phyloP scores from a whole-genome alignment of 345 rosid species.

The Psidium friedrichsthalianum region DNA sequence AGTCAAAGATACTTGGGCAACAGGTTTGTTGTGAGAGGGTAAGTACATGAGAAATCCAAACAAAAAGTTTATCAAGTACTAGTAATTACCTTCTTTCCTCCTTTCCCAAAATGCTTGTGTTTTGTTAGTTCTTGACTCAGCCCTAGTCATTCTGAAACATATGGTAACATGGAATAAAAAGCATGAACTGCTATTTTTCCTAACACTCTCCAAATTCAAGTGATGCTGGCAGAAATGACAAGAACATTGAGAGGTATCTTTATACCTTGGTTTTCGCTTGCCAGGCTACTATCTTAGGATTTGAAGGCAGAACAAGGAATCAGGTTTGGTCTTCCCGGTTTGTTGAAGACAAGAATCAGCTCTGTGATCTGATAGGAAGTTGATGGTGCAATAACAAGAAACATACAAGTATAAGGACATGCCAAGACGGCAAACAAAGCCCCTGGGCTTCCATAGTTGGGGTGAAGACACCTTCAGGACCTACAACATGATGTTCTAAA shows the following conservation, averaged over 20 bases:
- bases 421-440: neutral
- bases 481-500: neutral
- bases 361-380: neutral
- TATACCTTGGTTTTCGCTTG: neutral
- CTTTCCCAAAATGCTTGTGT: neutral
- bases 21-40: neutral
- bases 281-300: no score
- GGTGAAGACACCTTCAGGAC: neutral
- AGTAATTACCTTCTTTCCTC: neutral
- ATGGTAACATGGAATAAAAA: neutral
- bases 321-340: neutral
- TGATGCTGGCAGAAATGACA: neutral
- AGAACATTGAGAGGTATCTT: neutral
- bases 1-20: neutral
- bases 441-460: neutral
- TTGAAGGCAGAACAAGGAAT: no score
- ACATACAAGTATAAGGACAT: neutral
- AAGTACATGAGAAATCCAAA: neutral
- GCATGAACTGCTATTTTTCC: neutral
- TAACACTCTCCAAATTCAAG: neutral
- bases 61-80: neutral
- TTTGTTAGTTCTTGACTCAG: neutral
- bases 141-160: neutral
- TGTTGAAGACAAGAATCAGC: neutral
- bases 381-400: neutral